phyloP scores from a whole-genome alignment of 2,329 filamentous ascomycete genomes.

The Cercospora sp. region DNA sequence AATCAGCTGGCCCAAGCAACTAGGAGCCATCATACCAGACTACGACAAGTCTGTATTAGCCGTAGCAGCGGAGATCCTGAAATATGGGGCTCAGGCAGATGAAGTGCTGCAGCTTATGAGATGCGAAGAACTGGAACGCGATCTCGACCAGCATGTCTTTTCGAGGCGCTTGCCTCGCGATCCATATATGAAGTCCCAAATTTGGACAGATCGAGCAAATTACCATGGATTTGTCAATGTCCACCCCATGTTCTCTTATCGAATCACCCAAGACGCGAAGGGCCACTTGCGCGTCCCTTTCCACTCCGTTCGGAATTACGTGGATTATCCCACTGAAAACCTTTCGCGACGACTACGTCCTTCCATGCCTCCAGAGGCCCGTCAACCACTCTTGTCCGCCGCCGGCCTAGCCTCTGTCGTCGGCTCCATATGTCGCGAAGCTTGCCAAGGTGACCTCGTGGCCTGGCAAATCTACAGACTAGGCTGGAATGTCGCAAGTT shows the following conservation, averaged over 20 bases:
- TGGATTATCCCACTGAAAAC: not conserved
- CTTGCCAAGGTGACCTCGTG: not conserved
- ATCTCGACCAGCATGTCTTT: not conserved
- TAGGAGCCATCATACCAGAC: not conserved
- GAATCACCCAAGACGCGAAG: not conserved
- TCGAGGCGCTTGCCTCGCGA: not conserved
- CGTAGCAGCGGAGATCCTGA: not conserved
- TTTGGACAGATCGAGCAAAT: too few species aligned
- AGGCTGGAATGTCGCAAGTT: not conserved
- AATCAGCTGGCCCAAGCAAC: not conserved
- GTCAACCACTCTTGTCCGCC: not conserved
- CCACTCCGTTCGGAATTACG: not conserved
- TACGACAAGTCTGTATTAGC: not conserved
- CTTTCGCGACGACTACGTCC: not conserved
- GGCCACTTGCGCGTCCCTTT: not conserved
- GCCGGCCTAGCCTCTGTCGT: not conserved
- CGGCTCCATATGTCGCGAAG: not conserved
- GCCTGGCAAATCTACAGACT: not conserved
- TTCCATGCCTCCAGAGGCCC: not conserved
- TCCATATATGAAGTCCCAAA: too few species aligned
- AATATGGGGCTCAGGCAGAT: not conserved
- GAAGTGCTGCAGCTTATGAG: not conserved
- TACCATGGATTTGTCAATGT: not conserved
- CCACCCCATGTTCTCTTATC: not conserved
- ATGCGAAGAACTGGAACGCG: not conserved